phyloP scores from a whole-genome alignment of 2,329 filamentous ascomycete species.

The Plectosphaerella cucumerina region DNA sequence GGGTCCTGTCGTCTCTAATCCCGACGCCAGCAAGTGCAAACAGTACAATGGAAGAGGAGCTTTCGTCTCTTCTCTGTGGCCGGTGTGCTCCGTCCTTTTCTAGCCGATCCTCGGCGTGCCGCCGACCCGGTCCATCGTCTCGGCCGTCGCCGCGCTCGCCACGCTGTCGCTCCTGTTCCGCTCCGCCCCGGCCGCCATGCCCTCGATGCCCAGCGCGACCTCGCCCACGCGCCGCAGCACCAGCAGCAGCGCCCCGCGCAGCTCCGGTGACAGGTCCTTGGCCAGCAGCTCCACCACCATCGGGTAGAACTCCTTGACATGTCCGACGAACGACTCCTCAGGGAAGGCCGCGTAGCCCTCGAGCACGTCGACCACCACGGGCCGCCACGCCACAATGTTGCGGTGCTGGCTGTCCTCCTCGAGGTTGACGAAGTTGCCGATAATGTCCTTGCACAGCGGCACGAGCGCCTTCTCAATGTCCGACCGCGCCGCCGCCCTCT shows the following conservation, averaged over 20 bases:
- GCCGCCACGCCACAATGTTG: conserved; percentile 95
- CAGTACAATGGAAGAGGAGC: too few species aligned
- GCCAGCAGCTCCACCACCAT: conserved; percentile 76
- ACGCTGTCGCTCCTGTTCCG: conserved; percentile 35
- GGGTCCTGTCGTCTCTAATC: too few species aligned
- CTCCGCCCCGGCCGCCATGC: conserved; percentile 31
- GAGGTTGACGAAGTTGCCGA: conserved; percentile 76
- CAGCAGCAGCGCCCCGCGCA: conserved; percentile 72
- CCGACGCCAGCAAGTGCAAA: too few species aligned
- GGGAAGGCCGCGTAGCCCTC: conserved; percentile 90
- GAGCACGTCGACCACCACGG: conserved; percentile 93
- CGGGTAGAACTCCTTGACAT: conserved; percentile 82
- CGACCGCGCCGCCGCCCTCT: conserved; percentile 71
- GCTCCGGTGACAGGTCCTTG: conserved; percentile 75
- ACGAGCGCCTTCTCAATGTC: conserved; percentile 91
- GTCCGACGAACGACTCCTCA: conserved; percentile 69
- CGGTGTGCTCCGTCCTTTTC: too few species aligned
- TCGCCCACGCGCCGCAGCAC: conserved; percentile 83
- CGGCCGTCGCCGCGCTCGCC: conserved; percentile 27
- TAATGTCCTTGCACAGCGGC: conserved; percentile 91
- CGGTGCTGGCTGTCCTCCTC: conserved; percentile 96
- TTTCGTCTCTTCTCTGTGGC: too few species aligned
- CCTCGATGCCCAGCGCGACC: conserved; percentile 56
- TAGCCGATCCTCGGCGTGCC: conserved; percentile 25
- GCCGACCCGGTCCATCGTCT: conserved; percentile 16